Conservation (phyloP, 139 green algal genomes). For the Zygnema circumcarinatum region DNA sequence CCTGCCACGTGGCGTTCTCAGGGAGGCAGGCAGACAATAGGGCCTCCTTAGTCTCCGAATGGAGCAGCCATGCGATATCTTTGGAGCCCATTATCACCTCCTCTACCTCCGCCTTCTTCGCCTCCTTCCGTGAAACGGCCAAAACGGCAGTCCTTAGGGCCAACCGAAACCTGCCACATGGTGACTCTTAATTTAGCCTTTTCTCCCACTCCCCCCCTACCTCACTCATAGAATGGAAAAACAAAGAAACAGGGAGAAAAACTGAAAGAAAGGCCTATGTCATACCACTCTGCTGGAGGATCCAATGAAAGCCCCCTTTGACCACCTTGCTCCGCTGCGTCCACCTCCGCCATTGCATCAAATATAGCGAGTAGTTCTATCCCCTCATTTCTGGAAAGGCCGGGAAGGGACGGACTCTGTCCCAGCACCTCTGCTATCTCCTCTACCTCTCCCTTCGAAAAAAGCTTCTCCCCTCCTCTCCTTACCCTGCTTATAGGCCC, state of each 20-base stretch:
- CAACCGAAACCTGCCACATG: slow-evolving; percentile 10
- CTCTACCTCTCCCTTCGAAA: neutral
- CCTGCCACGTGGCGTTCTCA: slow-evolving; percentile 67
- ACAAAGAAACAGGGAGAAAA: neutral
- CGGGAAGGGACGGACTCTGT: neutral
- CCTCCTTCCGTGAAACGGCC: neutral
- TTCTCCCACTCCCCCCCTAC: neutral
- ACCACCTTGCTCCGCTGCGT: neutral
- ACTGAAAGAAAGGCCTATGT: neutral
- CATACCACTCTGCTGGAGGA: slow-evolving; percentile 7
- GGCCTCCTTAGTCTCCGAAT: slow-evolving; percentile 48
- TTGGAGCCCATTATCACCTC: neutral
- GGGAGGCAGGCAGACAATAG: slow-evolving; percentile 26
- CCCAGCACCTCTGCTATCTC: neutral
- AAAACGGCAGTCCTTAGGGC: neutral
- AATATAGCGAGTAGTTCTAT: neutral
- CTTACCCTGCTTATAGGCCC: neutral
- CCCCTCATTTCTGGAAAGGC: neutral
- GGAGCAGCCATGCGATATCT: slow-evolving; percentile 55
- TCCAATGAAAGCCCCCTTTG: neutral
- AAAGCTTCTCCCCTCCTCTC: neutral
- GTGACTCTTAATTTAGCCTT: slow-evolving; percentile 1
- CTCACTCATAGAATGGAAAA: neutral
- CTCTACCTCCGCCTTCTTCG: slow-evolving; percentile 16
- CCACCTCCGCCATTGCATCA: slow-evolving; percentile 8